Evolutionary conservation across 1,284 basidiomycete genomes (phyloP).

Genomic region (Rhodotorula sp.): DNA sequence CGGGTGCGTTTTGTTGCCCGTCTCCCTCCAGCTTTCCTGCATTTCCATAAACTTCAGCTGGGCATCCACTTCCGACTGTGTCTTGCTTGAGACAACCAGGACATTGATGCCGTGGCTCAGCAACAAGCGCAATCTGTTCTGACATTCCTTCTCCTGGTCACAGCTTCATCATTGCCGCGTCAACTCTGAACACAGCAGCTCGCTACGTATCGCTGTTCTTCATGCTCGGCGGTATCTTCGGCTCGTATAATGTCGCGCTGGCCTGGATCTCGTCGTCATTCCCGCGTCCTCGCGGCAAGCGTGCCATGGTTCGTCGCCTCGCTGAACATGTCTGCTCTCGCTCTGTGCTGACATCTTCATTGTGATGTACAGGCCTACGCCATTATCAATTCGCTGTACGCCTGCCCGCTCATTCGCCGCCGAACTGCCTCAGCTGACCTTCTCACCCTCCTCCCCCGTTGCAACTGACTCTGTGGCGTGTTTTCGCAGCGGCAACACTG

Average conservation of each 20-base stretch:
- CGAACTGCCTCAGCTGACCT: constrained; percentile 48
- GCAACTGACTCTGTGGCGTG: constrained; percentile 12
- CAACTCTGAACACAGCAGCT: constrained; percentile 55
- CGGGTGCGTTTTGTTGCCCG: constrained; percentile 46
- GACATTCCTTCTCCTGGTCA: constrained; percentile 57
- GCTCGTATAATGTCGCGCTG: constrained; percentile 61
- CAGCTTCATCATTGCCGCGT: not conserved
- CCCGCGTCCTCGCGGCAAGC: constrained; percentile 57
- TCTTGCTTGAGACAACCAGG: not conserved
- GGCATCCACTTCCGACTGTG: not conserved
- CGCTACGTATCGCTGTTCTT: constrained; percentile 69
- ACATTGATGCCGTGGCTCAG: too few relatives aligned
- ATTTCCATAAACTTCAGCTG: not conserved
- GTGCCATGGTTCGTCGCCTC: constrained; percentile 58
- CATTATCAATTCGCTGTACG: constrained; percentile 60
- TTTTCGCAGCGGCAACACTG: not conserved
- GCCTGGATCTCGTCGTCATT: constrained; percentile 64
- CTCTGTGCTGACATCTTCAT: not conserved
- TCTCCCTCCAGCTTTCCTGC: too few relatives aligned
- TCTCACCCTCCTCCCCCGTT: not conserved
- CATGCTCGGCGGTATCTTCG: constrained; percentile 68
- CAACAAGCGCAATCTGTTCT: not conserved
- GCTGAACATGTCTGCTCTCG: not conserved
- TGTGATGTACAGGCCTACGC: constrained; percentile 56
- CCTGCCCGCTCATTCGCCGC: constrained; percentile 46